Evolutionary conservation across 306 rosid species (phyloP), one percentile per base, ranked within the genome.

Genomic region (Coriaria nepalensis): DNA sequence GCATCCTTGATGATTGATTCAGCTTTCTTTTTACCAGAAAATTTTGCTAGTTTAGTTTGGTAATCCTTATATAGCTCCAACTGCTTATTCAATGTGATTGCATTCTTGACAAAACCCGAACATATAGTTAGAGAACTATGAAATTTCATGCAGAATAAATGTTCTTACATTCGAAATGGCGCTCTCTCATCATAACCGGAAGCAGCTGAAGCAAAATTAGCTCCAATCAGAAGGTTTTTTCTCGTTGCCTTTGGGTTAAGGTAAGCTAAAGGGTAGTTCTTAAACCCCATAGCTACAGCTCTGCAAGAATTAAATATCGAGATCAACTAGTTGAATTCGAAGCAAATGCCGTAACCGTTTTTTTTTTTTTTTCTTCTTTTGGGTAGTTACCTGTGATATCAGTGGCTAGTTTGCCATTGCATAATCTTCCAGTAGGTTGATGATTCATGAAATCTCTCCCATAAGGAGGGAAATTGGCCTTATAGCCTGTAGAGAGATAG

Each of bases 171-270:
- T 84, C 43, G 69, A 48, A 35, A 0, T 8, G 50, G 94, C 83
- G 98, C 94, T 38, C 51, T 67, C 53, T 90, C 94, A 55, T 90
- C 98, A 53, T 79, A 90, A 61, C 95, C 95, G 5, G 98, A 78
- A 29, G 87, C 95, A 70, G 95, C 98, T 15, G 98, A 90, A 61
- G 95, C 98, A 53, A 90, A 90, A 68, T 82, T 77, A 35, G 83
- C 87, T 59, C 98, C 98, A 53, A 65, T 53, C 42, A 90, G 83
- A 34, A 90, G 95, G 64, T 79, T 85, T 56, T 79, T 73, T 63
- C 98, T 94, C 39, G 94, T 64, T 37, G 92, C 94, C 50, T 79
- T 82, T 38, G 94, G 84, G 76, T 95, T 85, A 49, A 79, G 94
- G 56, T 90, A 90, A 47, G 98, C 79, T n/a, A 79, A 68, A 52